phyloP scores from a whole-genome alignment of 106 monocot species.

The Posidonia australis region DNA sequence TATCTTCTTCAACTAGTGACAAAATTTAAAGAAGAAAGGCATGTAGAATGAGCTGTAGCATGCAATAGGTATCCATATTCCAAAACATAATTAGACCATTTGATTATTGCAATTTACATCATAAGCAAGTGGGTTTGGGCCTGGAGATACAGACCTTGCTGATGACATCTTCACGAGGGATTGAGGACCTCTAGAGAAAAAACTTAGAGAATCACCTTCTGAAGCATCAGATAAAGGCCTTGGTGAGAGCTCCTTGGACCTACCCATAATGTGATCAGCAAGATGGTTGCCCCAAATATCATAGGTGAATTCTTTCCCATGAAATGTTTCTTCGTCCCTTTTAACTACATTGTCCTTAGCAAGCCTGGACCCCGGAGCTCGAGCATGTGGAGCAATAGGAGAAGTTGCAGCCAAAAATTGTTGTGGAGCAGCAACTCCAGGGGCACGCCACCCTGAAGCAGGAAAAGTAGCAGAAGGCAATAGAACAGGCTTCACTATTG shows the following conservation, averaged over 20 bases:
- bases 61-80: background rate
- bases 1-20: background rate
- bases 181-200: conserved; percentile 73
- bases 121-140: conserved; percentile 19
- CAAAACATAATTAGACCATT: conserved; percentile 34
- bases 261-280: conserved; percentile 29
- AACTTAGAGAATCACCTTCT: conserved; percentile 70
- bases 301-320: conserved; percentile 44
- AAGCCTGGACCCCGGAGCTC: conserved; percentile 74
- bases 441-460: conserved; percentile 11
- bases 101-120: conserved; percentile 46
- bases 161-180: conserved; percentile 71
- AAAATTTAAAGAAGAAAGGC: background rate
- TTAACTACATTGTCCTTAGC: conserved; percentile 25
- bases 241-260: conserved; percentile 19
- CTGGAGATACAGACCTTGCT: conserved; percentile 27
- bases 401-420: conserved; percentile 27
- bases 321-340: conserved; percentile 13
- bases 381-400: conserved; percentile 52
- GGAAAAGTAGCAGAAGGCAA: conserved; percentile 33
- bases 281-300: conserved; percentile 89
- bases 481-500: conserved; percentile 10
- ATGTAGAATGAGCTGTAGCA: conserved; percentile 1
- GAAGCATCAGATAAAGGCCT: conserved; percentile 38
- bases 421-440: conserved; percentile 7